These are phyloP conservation scores for Saccharomycopsis olivae DNA, from an alignment of 805 yeast genomes.

Conservation along the genomic window DNA sequence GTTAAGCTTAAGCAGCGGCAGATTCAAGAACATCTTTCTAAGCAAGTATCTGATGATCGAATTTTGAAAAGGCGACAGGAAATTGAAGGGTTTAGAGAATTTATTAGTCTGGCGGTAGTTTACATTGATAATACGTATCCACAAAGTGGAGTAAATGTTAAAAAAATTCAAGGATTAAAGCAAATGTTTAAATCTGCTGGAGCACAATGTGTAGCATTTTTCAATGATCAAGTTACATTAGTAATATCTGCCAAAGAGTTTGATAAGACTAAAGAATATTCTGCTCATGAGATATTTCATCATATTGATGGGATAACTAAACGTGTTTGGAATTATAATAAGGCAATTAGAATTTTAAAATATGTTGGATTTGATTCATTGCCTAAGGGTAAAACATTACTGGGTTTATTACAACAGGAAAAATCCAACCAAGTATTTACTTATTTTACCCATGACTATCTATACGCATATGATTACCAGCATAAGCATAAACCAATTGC, in stretches of 20 bases:
- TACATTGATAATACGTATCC: conserved; percentile 9
- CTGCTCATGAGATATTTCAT: conserved; percentile 9
- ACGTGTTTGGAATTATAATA: conserved; percentile 12
- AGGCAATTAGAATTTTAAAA: conserved; percentile 3
- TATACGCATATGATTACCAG: conserved; percentile 9
- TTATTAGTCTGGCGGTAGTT: neutral
- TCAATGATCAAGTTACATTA: conserved; percentile 10
- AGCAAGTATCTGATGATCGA: neutral
- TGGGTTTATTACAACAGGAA: conserved; percentile 2
- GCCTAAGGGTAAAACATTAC: neutral
- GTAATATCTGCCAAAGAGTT: conserved; percentile 13
- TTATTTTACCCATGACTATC: conserved; percentile 5
- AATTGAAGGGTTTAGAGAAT: neutral
- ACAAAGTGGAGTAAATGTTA: neutral
- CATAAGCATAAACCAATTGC: conserved; percentile 10
- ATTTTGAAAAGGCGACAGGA: neutral
- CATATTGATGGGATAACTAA: conserved; percentile 7
- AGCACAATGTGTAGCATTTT: conserved; percentile 5
- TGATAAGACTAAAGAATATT: conserved; percentile 6
- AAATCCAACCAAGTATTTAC: neutral
- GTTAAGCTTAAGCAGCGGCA: neutral
- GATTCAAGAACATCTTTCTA: neutral
- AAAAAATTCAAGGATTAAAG: conserved; percentile 1
- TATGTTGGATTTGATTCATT: conserved; percentile 5
- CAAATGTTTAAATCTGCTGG: conserved; percentile 2